Percentiles rank a stretch among this genome's conserved stretches.
Evolutionary conservation across 345 rosid species (phyloP).

Genomic region (Populus euphratica): DNA sequence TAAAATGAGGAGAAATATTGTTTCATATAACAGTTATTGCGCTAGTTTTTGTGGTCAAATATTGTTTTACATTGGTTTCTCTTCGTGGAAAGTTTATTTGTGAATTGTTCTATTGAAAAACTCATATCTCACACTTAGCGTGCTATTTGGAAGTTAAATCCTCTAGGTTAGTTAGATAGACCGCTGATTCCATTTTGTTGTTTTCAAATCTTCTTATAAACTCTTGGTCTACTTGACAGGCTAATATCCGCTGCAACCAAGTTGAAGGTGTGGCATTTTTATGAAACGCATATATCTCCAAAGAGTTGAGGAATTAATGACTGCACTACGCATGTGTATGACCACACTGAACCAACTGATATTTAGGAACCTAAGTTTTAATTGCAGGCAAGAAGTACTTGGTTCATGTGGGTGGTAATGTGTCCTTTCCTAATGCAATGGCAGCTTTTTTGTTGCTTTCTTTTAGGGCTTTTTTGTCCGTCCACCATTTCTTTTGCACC

Average conservation of each 20-base stretch:
- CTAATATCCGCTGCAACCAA: not conserved
- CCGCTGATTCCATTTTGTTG: not conserved
- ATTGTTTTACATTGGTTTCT: not conserved
- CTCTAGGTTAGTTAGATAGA: not conserved
- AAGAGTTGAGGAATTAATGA: not conserved
- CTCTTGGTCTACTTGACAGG: conserved; percentile 19
- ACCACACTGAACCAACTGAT: conserved; percentile 1
- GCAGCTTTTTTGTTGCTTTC: conserved; percentile 43
- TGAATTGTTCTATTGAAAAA: not conserved
- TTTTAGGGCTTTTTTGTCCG: conserved; percentile 35
- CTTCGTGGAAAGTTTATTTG: not conserved
- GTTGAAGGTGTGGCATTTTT: not conserved
- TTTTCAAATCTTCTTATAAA: not conserved
- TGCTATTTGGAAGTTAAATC: not conserved
- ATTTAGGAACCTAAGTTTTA: conserved; percentile 10
- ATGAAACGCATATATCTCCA: not conserved
- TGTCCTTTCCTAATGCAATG: conserved; percentile 42
- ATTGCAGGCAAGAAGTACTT: conserved; percentile 2
- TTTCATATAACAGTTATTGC: not conserved
- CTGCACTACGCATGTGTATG: not conserved
- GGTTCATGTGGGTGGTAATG: conserved; percentile 23
- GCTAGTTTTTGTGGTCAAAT: not conserved
- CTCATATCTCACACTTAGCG: not conserved
- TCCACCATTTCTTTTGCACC: conserved; percentile 37
- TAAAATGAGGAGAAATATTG: not conserved